These are phyloP conservation scores for Heimioporus sp. DNA, from an alignment of 768 basidiomycete genomes.

Conservation along the genomic window DNA sequence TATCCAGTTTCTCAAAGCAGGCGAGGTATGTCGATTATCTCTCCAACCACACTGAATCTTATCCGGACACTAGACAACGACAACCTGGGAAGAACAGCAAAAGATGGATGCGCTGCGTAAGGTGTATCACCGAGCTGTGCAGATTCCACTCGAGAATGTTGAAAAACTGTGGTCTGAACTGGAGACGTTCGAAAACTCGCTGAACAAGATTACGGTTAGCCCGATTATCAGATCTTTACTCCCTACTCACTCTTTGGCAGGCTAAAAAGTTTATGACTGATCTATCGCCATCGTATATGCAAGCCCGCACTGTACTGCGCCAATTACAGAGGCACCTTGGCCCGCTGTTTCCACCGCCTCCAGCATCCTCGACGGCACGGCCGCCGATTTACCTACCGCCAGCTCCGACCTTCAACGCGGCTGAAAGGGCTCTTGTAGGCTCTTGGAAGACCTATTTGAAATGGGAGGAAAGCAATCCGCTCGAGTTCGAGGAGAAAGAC, in stretches of 20 bases:
- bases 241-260: slow-evolving; percentile 33
- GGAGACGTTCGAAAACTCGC: slow-evolving; percentile 83
- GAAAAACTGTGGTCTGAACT: slow-evolving; percentile 93
- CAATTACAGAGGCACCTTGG: slow-evolving; percentile 72
- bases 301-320: slow-evolving; percentile 85
- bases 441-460: slow-evolving; percentile 92
- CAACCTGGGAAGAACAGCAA: slow-evolving; percentile 94
- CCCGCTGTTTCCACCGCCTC: slow-evolving; percentile 54
- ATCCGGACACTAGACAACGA: slow-evolving; percentile 47
- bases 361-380: slow-evolving; percentile 40
- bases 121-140: slow-evolving; percentile 90
- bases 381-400: slow-evolving; percentile 60
- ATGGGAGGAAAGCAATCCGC: slow-evolving; percentile 93
- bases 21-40: slow-evolving; percentile 53
- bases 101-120: slow-evolving; percentile 92
- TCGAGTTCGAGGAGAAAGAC: slow-evolving; percentile 89
- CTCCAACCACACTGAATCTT: slow-evolving; percentile 1
- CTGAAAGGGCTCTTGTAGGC: slow-evolving; percentile 73
- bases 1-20: slow-evolving; percentile 81
- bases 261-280: slow-evolving; percentile 96
- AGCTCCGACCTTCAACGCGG: slow-evolving; percentile 66
- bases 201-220: slow-evolving; percentile 83
- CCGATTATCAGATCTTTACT: neutral
- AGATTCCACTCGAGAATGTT: slow-evolving; percentile 91
- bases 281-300: slow-evolving; percentile 92